These are phyloP conservation scores for Kokia cookei DNA, from an alignment of 441 rosid genomes.

Conservation along the genomic window DNA sequence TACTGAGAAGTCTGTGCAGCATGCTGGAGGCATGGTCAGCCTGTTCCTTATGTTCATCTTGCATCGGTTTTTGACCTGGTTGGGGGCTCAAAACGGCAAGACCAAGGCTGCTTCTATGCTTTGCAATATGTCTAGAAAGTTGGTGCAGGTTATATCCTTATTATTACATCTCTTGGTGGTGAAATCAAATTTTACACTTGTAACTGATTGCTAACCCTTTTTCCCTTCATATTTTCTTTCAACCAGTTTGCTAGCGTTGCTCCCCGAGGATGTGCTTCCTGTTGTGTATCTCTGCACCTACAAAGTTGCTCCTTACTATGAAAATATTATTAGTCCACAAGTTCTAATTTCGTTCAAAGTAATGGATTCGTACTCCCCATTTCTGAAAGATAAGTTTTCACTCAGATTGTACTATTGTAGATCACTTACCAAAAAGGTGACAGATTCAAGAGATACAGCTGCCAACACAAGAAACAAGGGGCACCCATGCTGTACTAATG, in stretches of 20 bases:
- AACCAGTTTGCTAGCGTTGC: slow-evolving; percentile 74
- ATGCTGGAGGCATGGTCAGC: slow-evolving; percentile 70
- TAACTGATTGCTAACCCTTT: slow-evolving; percentile 3
- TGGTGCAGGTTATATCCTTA: not conserved
- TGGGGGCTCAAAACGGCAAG: slow-evolving; percentile 72
- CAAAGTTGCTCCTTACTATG: slow-evolving; percentile 76
- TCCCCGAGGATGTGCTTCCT: slow-evolving; percentile 76
- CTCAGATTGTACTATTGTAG: not conserved
- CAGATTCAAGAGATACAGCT: not conserved
- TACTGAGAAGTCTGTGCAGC: slow-evolving; percentile 39
- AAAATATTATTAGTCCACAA: slow-evolving; percentile 46
- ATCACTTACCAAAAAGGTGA: not conserved
- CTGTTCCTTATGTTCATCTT: slow-evolving; percentile 74
- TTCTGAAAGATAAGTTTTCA: not conserved
- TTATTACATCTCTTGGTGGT: not conserved
- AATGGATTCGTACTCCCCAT: not conserved
- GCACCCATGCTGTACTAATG: slow-evolving; percentile 9
- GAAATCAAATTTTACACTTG: not conserved
- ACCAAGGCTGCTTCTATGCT: slow-evolving; percentile 70
- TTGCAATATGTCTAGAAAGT: slow-evolving; percentile 93
- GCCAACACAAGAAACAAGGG: not conserved
- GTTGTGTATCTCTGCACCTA: slow-evolving; percentile 76
- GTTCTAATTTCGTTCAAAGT: not conserved
- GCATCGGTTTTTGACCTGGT: slow-evolving; percentile 65
- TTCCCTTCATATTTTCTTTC: slow-evolving; percentile 1